These are phyloP conservation scores for Raphanus raphanistrum DNA, from an alignment of 345 rosid genomes.

Conservation along the genomic window DNA sequence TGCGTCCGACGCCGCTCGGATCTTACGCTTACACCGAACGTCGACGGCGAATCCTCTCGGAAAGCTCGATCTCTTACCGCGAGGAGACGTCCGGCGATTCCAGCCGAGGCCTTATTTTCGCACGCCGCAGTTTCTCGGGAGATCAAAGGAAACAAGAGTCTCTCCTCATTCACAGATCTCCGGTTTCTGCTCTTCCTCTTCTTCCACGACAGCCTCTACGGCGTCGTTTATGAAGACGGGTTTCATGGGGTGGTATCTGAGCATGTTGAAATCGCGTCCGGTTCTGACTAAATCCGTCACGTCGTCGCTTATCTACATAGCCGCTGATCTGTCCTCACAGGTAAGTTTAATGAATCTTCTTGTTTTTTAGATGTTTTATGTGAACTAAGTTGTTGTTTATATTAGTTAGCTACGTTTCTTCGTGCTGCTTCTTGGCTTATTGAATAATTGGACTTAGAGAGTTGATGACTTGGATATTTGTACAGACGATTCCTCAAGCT, in stretches of 20 bases:
- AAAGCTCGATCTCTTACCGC: background rate
- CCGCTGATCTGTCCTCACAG: constrained; percentile 96
- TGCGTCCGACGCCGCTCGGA: constrained; percentile 18
- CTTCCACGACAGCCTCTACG: constrained; percentile 26
- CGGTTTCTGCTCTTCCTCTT: constrained; percentile 35
- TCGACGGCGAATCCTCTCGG: background rate
- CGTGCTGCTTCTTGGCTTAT: background rate
- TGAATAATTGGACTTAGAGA: background rate
- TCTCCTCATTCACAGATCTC: constrained; percentile 27
- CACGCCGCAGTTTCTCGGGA: constrained; percentile 43
- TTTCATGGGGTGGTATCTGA: constrained; percentile 80
- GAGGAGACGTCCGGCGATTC: constrained; percentile 21
- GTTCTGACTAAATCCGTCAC: constrained; percentile 77
- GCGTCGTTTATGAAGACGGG: constrained; percentile 46
- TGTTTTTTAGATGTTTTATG: too few species aligned
- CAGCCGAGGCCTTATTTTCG: constrained; percentile 50
- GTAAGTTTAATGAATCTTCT: constrained; percentile 29
- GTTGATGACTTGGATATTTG: constrained; percentile 7
- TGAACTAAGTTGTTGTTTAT: too few species aligned
- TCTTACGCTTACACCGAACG: constrained; percentile 17
- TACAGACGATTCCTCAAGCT: constrained; percentile 53
- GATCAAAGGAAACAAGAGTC: constrained; percentile 37
- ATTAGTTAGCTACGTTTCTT: background rate
- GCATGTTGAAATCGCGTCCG: constrained; percentile 79
- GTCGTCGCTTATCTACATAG: constrained; percentile 63